phyloP scores from a whole-genome alignment of 2,329 filamentous ascomycete genomes.

The Aspergillus terreus region DNA sequence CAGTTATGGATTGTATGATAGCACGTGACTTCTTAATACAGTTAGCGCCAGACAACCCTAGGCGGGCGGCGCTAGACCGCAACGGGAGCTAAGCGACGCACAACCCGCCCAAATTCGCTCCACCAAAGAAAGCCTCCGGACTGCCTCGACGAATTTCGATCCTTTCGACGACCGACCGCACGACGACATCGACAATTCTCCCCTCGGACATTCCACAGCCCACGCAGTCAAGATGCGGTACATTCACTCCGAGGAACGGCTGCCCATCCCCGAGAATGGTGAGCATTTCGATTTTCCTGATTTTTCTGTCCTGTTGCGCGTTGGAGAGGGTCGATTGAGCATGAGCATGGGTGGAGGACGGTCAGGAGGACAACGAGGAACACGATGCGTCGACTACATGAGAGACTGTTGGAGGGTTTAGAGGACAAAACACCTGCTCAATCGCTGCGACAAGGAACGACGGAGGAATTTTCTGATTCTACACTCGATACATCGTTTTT shows the following conservation, averaged over 20 bases:
- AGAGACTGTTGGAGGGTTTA: conserved; percentile 2
- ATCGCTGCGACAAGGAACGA: background rate
- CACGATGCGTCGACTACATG: conserved; percentile 4
- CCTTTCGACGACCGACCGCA: conserved; percentile 34
- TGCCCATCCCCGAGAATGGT: conserved; percentile 96
- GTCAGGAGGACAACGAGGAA: background rate
- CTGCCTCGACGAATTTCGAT: conserved; percentile 35
- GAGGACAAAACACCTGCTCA: conserved; percentile 8
- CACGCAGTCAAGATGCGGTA: conserved; percentile 86
- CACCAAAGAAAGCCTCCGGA: conserved; percentile 30
- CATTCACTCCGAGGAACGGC: conserved; percentile 96
- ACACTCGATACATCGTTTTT: conserved; percentile 1
- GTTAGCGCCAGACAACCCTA: conserved; percentile 28
- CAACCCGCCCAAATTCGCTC: conserved; percentile 42
- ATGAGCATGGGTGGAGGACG: background rate
- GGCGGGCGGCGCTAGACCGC: conserved; percentile 28
- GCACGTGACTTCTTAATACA: background rate
- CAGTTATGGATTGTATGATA: too few species aligned
- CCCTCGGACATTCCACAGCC: conserved; percentile 39
- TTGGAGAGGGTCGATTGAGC: conserved; percentile 10
- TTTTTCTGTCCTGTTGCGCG: conserved; percentile 21
- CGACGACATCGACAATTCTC: conserved; percentile 38
- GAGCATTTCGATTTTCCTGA: conserved; percentile 49
- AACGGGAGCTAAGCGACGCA: conserved; percentile 42
- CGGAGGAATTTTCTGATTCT: background rate